phyloP scores from a whole-genome alignment of 2,329 filamentous ascomycete species.

The Colletotrichum shisoi region DNA sequence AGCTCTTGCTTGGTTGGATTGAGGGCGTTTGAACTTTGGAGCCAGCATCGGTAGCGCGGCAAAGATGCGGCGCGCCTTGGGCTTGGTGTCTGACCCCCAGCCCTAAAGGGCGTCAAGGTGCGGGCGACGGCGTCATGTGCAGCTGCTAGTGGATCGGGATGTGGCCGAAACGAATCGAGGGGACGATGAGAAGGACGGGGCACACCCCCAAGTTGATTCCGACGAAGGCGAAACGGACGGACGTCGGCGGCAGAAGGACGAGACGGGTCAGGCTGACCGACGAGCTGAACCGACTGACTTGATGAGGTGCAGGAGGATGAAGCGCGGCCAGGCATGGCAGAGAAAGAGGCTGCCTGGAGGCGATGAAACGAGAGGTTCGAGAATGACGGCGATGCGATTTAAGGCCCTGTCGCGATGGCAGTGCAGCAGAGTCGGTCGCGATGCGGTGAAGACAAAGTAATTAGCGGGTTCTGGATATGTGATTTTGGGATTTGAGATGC shows the following conservation, averaged over 20 bases:
- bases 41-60: constrained; percentile 20
- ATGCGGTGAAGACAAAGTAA: constrained; percentile 1
- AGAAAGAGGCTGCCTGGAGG: constrained; percentile 19
- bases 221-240: background rate
- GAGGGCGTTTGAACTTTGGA: background rate
- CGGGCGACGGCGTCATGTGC: constrained; percentile 28
- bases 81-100: constrained; percentile 24
- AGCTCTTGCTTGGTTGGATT: constrained; percentile 12
- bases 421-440: constrained; percentile 3
- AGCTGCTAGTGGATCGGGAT: constrained; percentile 24
- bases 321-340: constrained; percentile 23
- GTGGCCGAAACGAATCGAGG: constrained; percentile 9
- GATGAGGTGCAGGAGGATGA: constrained; percentile 37
- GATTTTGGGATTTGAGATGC: background rate
- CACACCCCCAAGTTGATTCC: background rate
- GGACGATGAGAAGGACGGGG: background rate
- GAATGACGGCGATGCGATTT: constrained; percentile 4
- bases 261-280: background rate
- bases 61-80: constrained; percentile 32
- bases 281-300: constrained; percentile 24
- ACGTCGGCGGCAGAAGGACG: constrained; percentile 1
- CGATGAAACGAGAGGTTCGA: constrained; percentile 1
- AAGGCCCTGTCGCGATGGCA: constrained; percentile 7
- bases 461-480: background rate
- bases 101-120: constrained; percentile 31